phyloP scores from a whole-genome alignment of 768 basidiomycete genomes.

The Tricholoma sp. region DNA sequence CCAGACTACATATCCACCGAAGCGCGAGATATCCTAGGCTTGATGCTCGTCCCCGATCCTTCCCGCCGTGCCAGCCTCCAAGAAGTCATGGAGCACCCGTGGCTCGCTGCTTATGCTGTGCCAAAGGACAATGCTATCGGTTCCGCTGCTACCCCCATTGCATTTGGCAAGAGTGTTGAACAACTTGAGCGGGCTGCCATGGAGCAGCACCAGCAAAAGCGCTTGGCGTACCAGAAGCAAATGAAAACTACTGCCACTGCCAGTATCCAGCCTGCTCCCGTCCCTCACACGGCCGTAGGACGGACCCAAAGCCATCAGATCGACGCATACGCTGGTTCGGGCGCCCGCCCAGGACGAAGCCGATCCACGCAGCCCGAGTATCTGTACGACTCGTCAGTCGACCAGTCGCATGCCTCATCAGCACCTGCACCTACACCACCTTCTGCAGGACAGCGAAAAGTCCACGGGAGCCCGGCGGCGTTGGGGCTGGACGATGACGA shows the following conservation, averaged over 20 bases:
- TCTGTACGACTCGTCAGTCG: slow-evolving; percentile 68
- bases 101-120: slow-evolving; percentile 65
- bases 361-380: slow-evolving; percentile 67
- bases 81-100: slow-evolving; percentile 82
- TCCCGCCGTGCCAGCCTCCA: slow-evolving; percentile 69
- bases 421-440: slow-evolving; percentile 24
- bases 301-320: slow-evolving; percentile 55
- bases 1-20: slow-evolving; percentile 89
- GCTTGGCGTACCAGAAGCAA: slow-evolving; percentile 75
- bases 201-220: slow-evolving; percentile 82
- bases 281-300: slow-evolving; percentile 15
- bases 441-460: slow-evolving; percentile 12
- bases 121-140: slow-evolving; percentile 17
- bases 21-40: slow-evolving; percentile 77
- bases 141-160: slow-evolving; percentile 26
- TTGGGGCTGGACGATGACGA: slow-evolving; percentile 50
- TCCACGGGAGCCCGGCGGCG: slow-evolving; percentile 29
- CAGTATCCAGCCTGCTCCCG: slow-evolving; percentile 10
- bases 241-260: slow-evolving; percentile 54
- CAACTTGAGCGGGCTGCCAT: slow-evolving; percentile 79
- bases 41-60: slow-evolving; percentile 96
- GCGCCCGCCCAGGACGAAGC: slow-evolving; percentile 38
- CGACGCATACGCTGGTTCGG: slow-evolving; percentile 33
- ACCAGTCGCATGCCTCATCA: slow-evolving; percentile 37
- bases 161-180: slow-evolving; percentile 67